These are phyloP conservation scores for Penicillium sp. DNA, from an alignment of 2,329 filamentous ascomycete species.

Conservation along the genomic window DNA sequence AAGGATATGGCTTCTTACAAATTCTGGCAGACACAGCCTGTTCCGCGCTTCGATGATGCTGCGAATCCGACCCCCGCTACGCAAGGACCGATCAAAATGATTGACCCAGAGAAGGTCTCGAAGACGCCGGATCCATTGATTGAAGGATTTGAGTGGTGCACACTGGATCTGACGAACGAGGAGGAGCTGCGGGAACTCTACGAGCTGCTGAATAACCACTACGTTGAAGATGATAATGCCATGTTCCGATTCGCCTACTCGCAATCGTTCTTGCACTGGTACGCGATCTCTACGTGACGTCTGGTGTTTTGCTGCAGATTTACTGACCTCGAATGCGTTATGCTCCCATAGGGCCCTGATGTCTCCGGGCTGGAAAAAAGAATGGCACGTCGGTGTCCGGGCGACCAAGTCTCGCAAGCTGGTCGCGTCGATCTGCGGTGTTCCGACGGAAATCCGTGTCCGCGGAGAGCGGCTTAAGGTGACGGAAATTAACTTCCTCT, in stretches of 20 bases:
- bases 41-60: constrained; percentile 73
- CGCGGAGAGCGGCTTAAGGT: constrained; percentile 73
- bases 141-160: constrained; percentile 90
- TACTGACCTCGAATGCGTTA: neutral
- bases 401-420: constrained; percentile 80
- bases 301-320: neutral
- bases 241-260: constrained; percentile 99
- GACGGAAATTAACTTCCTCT: constrained; percentile 97
- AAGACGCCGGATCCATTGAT: constrained; percentile 75
- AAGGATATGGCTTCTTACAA: constrained; percentile 98
- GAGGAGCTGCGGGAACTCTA: constrained; percentile 85
- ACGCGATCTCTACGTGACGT: constrained; percentile 18
- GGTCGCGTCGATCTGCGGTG: constrained; percentile 93
- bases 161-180: constrained; percentile 79
- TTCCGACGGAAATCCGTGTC: constrained; percentile 80
- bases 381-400: constrained; percentile 94
- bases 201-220: constrained; percentile 87
- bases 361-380: constrained; percentile 87
- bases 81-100: constrained; percentile 82
- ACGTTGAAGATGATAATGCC: constrained; percentile 94
- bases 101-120: constrained; percentile 75
- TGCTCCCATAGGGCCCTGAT: constrained; percentile 72
- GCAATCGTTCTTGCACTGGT: constrained; percentile 85
- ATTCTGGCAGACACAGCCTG: constrained; percentile 98
- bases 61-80: constrained; percentile 51